Conservation (phyloP, 768 basidiomycete genomes). For the Calvatia gigantea region DNA sequence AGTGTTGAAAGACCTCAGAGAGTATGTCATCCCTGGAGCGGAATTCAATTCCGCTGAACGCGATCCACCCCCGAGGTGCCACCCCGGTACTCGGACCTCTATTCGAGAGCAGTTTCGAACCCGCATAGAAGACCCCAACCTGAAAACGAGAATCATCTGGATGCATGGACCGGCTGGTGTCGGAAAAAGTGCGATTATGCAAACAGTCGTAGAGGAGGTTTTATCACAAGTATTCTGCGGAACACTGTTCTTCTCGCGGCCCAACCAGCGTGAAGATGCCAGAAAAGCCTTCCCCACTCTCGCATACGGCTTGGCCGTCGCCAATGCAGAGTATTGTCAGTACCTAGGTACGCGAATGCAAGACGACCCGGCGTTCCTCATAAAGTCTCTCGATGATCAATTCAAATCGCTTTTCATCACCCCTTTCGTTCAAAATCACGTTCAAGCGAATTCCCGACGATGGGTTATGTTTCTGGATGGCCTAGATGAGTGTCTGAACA, state of each 20-base stretch:
- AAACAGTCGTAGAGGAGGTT: neutral
- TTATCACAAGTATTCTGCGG: neutral
- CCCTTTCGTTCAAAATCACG: neutral
- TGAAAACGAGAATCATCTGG: neutral
- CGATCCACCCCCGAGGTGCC: neutral
- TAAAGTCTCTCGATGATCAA: neutral
- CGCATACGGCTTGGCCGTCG: neutral
- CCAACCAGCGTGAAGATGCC: neutral
- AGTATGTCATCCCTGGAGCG: neutral
- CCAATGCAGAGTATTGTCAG: too few relatives aligned
- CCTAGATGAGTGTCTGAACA: neutral
- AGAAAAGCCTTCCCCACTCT: neutral
- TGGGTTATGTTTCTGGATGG: neutral
- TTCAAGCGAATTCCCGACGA: neutral
- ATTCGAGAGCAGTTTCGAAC: neutral
- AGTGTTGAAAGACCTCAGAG: neutral
- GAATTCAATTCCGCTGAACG: neutral
- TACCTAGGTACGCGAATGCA: neutral
- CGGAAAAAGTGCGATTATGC: neutral
- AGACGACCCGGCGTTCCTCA: neutral
- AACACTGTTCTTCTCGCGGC: neutral
- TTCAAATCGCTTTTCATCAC: neutral
- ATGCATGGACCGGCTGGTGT: neutral
- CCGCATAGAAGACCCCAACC: neutral
- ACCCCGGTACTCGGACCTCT: neutral